phyloP scores from a whole-genome alignment of 768 basidiomycete genomes.

The Leccinum subtestaceum region DNA sequence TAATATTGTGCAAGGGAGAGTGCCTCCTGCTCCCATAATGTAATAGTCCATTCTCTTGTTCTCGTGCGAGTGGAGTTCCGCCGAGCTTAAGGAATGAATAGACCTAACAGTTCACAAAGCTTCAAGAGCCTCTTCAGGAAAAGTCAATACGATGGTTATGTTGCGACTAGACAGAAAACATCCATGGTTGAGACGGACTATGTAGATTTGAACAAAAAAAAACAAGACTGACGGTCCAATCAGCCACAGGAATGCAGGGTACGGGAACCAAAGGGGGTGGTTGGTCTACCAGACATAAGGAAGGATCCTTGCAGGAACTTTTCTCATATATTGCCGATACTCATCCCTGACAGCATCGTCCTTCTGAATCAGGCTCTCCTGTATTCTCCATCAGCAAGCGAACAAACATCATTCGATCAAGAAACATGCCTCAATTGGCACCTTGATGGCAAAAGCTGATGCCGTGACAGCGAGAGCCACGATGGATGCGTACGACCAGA shows the following conservation, averaged over 20 bases:
- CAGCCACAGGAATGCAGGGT: neutral
- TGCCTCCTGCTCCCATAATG: neutral
- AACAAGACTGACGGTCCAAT: neutral
- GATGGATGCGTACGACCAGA: slow-evolving; percentile 33
- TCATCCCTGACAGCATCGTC: slow-evolving; percentile 20
- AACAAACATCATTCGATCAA: neutral
- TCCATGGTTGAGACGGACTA: neutral
- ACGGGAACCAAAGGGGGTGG: neutral
- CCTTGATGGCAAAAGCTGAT: slow-evolving; percentile 27
- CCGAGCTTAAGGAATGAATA: neutral
- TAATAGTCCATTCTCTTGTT: neutral
- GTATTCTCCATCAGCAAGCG: neutral
- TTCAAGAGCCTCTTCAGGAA: neutral
- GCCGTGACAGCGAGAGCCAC: slow-evolving; percentile 17
- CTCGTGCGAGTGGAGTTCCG: neutral
- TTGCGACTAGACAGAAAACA: neutral
- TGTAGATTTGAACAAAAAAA: neutral
- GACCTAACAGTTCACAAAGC: neutral
- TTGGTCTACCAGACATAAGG: slow-evolving; percentile 25
- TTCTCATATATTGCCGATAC: slow-evolving; percentile 28
- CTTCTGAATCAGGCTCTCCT: slow-evolving; percentile 31
- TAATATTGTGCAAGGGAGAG: neutral
- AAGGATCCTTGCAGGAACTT: slow-evolving; percentile 27
- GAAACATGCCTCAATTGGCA: slow-evolving; percentile 30
- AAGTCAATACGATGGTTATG: neutral